phyloP scores from a whole-genome alignment of 768 basidiomycete species.

The Calocera viscosa region DNA sequence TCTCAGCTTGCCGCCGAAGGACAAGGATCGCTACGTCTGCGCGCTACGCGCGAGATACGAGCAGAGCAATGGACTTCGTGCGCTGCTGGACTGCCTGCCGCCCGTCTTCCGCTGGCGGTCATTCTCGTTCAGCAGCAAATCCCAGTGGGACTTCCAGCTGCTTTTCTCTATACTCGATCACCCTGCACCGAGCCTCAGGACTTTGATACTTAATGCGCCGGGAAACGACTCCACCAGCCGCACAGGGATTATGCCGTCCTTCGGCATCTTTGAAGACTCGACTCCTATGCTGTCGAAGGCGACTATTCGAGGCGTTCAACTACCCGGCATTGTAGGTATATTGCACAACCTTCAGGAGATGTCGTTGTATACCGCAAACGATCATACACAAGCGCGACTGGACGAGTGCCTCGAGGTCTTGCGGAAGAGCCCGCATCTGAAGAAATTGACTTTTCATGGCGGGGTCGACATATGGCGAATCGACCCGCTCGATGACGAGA shows the following conservation, averaged over 20 bases:
- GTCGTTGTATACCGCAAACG: not conserved
- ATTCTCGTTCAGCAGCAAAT: not conserved
- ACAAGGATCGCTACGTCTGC: not conserved
- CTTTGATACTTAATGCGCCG: not conserved
- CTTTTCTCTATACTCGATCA: not conserved
- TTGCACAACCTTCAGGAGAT: not conserved
- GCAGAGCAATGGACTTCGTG: not conserved
- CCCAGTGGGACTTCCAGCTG: not conserved
- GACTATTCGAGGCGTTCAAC: not conserved
- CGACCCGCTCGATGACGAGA: not conserved
- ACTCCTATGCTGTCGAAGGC: not conserved
- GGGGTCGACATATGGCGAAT: not conserved
- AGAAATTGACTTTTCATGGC: not conserved
- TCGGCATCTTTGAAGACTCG: not conserved
- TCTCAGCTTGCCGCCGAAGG: not conserved
- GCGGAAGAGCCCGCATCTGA: not conserved
- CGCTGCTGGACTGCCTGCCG: not conserved
- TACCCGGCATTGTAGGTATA: not conserved
- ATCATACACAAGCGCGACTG: not conserved
- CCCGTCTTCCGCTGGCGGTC: not conserved
- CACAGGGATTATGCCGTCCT: not conserved
- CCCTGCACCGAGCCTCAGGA: not conserved
- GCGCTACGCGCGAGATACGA: not conserved
- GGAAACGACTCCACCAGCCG: not conserved
- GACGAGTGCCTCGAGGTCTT: not conserved